phyloP scores from a whole-genome alignment of 768 basidiomycete species.

The Kwoniella dendrophila region DNA sequence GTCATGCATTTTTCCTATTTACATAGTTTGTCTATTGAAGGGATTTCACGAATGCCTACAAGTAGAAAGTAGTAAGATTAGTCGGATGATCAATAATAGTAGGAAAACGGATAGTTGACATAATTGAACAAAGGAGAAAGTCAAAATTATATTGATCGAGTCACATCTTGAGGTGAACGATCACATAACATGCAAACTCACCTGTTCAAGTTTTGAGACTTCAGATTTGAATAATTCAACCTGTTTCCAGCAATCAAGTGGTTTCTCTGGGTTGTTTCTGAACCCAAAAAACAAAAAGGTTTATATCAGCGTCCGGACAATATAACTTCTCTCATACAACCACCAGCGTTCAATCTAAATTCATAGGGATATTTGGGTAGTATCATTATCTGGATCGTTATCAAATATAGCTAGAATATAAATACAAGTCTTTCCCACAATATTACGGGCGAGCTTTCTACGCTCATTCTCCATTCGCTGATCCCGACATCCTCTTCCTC shows the following conservation, averaged over 20 bases:
- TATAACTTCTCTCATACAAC: background rate
- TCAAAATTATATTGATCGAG: background rate
- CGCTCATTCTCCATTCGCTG: too few species aligned
- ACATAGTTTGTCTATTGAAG: conserved; percentile 49
- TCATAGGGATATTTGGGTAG: too few species aligned
- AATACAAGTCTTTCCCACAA: background rate
- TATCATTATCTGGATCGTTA: too few species aligned
- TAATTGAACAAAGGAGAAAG: background rate
- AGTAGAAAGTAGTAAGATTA: conserved; percentile 13
- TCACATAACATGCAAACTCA: conserved; percentile 27
- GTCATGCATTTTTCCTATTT: conserved; percentile 6
- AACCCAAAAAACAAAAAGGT: background rate
- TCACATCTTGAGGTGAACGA: background rate
- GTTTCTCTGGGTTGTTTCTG: conserved; percentile 50
- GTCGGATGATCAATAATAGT: too few species aligned
- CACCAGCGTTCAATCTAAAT: background rate
- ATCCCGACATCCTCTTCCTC: background rate
- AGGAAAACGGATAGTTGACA: background rate
- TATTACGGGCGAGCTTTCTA: too few species aligned
- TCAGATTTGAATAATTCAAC: conserved; percentile 55
- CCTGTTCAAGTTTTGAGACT: conserved; percentile 56
- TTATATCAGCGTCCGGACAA: background rate
- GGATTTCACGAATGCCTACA: conserved; percentile 49
- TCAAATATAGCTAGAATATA: too few species aligned
- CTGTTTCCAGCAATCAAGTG: conserved; percentile 56